phyloP scores from a whole-genome alignment of 768 basidiomycete genomes.

The Solioccasus polychromus region DNA sequence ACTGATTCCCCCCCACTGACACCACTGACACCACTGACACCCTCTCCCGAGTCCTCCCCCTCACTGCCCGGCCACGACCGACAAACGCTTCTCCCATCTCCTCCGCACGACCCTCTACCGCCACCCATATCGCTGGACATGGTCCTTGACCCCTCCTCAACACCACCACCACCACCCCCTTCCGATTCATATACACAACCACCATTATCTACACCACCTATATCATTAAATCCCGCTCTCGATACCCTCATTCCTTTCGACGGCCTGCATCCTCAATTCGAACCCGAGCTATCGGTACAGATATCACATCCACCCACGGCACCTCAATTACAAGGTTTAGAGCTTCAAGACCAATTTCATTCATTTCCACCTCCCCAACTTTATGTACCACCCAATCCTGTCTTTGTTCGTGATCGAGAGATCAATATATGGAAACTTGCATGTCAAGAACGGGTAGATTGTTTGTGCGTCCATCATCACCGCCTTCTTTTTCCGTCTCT shows the following conservation, averaged over 20 bases:
- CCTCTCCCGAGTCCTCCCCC: slow-evolving; percentile 20
- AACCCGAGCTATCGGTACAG: slow-evolving; percentile 17
- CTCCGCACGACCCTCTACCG: slow-evolving; percentile 8
- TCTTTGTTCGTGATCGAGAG: slow-evolving; percentile 31
- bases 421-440: slow-evolving; percentile 36
- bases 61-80: slow-evolving; percentile 26
- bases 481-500: not conserved
- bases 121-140: slow-evolving; percentile 5
- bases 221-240: slow-evolving; percentile 20
- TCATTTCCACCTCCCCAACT: slow-evolving; percentile 25
- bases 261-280: slow-evolving; percentile 16
- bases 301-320: slow-evolving; percentile 12
- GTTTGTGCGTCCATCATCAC: slow-evolving; percentile 24
- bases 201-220: slow-evolving; percentile 1
- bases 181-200: slow-evolving; percentile 4
- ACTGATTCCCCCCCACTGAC: too few relatives aligned
- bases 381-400: slow-evolving; percentile 28
- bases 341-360: slow-evolving; percentile 23
- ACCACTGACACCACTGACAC: slow-evolving; percentile 23
- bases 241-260: slow-evolving; percentile 30
- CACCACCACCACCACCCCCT: not conserved
- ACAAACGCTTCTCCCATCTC: slow-evolving; percentile 7
- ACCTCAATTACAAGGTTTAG: slow-evolving; percentile 19
- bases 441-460: slow-evolving; percentile 35
- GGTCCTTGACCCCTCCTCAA: not conserved